These are phyloP conservation scores for Pichiaceae sp. DNA, from an alignment of 1,139 yeast genomes.

Conservation along the genomic window DNA sequence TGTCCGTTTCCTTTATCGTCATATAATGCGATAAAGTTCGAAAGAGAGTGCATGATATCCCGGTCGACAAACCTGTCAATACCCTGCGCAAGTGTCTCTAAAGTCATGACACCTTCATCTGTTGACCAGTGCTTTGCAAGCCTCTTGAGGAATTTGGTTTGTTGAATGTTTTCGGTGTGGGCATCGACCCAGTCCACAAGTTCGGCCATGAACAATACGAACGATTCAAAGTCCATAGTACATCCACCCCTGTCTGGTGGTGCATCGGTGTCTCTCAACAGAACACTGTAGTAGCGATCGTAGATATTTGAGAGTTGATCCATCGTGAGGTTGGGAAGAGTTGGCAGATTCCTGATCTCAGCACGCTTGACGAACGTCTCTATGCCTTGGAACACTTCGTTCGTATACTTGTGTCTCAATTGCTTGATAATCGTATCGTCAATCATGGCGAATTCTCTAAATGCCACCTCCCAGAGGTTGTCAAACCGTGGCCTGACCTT, in stretches of 20 bases:
- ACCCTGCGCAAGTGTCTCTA: slow-evolving; percentile 68
- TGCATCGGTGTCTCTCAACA: slow-evolving; percentile 46
- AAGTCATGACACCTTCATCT: slow-evolving; percentile 41
- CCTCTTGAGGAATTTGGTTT: slow-evolving; percentile 48
- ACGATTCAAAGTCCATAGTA: slow-evolving; percentile 64
- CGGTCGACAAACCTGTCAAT: slow-evolving; percentile 59
- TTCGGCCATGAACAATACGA: slow-evolving; percentile 66
- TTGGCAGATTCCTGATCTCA: slow-evolving; percentile 77
- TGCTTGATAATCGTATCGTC: slow-evolving; percentile 66
- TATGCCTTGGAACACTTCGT: slow-evolving; percentile 73
- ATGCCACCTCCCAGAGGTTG: slow-evolving; percentile 83
- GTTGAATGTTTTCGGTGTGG: slow-evolving; percentile 22
- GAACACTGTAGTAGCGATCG: slow-evolving; percentile 75
- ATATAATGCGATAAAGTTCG: slow-evolving; percentile 72
- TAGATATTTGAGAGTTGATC: slow-evolving; percentile 64
- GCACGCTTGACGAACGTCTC: slow-evolving; percentile 89
- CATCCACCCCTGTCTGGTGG: slow-evolving; percentile 49
- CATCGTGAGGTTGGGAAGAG: slow-evolving; percentile 49
- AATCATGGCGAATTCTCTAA: slow-evolving; percentile 77
- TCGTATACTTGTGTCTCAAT: slow-evolving; percentile 65
- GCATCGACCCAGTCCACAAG: slow-evolving; percentile 68
- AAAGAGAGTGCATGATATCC: slow-evolving; percentile 72
- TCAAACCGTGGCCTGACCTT: slow-evolving; percentile 77
- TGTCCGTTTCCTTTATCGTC: slow-evolving; percentile 53
- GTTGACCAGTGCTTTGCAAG: slow-evolving; percentile 47